These are phyloP conservation scores for Wickerhamomyces bisporus DNA, from an alignment of 805 yeast species.

Conservation along the genomic window DNA sequence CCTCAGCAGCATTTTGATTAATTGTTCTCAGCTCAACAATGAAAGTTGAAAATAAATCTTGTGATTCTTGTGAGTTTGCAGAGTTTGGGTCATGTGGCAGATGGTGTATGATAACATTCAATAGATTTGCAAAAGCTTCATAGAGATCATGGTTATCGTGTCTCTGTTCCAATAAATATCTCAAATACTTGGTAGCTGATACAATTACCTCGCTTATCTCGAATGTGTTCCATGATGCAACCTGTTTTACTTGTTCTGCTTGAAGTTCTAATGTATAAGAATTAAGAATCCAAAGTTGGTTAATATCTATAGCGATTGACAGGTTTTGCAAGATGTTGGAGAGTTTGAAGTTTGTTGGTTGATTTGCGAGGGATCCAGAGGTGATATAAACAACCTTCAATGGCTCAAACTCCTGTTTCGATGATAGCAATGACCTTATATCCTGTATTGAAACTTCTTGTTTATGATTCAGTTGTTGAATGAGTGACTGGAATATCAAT, in stretches of 20 bases:
- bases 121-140: conserved; percentile 10
- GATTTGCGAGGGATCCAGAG: conserved; percentile 2
- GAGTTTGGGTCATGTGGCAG: conserved; percentile 7
- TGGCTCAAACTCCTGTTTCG: conserved; percentile 14
- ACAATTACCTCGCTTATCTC: conserved; percentile 14
- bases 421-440: conserved; percentile 7
- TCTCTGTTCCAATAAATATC: conserved; percentile 5
- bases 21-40: conserved; percentile 3
- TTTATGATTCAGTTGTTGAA: conserved; percentile 21
- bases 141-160: not conserved
- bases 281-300: conserved; percentile 16
- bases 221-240: conserved; percentile 8
- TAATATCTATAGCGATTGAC: conserved; percentile 7
- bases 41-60: conserved; percentile 10
- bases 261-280: conserved; percentile 13
- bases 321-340: conserved; percentile 10
- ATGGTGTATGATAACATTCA: conserved; percentile 9
- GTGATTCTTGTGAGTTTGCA: conserved; percentile 7
- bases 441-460: conserved; percentile 14
- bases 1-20: conserved; percentile 8
- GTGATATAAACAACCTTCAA: conserved; percentile 15
- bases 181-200: conserved; percentile 9
- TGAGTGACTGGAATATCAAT: conserved; percentile 12
- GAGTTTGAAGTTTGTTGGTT: conserved; percentile 10
- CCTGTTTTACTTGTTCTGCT: conserved; percentile 4